Evolutionary conservation across 441 rosid species (phyloP).

Genomic region (Bruguiera hainesii): DNA sequence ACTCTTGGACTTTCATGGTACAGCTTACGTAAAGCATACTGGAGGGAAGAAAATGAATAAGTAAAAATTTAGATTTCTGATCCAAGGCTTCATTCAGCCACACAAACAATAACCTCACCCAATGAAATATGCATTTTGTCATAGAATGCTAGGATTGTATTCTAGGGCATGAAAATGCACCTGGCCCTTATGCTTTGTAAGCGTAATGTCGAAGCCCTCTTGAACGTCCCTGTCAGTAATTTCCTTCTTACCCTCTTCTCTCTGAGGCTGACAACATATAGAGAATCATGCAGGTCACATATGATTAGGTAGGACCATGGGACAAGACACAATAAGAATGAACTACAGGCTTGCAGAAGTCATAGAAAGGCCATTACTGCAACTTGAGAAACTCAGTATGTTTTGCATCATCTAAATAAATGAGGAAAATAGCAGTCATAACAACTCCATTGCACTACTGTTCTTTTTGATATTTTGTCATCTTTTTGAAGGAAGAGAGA

Average conservation of each 20-base stretch:
- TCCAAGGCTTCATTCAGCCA: neutral
- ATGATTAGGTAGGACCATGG: no score
- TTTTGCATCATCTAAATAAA: no score
- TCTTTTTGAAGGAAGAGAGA: neutral
- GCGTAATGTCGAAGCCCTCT: conserved; percentile 79
- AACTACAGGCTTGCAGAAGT: no score
- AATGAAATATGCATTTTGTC: conserved; percentile 11
- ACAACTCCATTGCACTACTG: neutral
- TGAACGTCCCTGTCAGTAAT: conserved; percentile 75
- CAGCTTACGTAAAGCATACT: conserved; percentile 92
- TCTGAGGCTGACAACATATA: conserved; percentile 58
- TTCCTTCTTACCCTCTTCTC: conserved; percentile 88
- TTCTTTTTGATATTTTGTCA: neutral
- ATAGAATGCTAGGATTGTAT: conserved; percentile 4
- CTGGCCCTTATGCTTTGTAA: conserved; percentile 87
- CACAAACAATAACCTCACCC: conserved; percentile 1
- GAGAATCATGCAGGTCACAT: conserved; percentile 18
- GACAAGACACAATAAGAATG: no score
- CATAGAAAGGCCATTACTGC: no score
- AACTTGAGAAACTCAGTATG: no score
- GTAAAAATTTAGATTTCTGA: conserved; percentile 8
- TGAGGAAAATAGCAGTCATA: no score
- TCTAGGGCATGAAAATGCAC: conserved; percentile 29
- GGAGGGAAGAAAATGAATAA: conserved; percentile 24
- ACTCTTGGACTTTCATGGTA: conserved; percentile 97